phyloP scores from a whole-genome alignment of 805 yeast genomes.

The Zygoascus bituminiphila region DNA sequence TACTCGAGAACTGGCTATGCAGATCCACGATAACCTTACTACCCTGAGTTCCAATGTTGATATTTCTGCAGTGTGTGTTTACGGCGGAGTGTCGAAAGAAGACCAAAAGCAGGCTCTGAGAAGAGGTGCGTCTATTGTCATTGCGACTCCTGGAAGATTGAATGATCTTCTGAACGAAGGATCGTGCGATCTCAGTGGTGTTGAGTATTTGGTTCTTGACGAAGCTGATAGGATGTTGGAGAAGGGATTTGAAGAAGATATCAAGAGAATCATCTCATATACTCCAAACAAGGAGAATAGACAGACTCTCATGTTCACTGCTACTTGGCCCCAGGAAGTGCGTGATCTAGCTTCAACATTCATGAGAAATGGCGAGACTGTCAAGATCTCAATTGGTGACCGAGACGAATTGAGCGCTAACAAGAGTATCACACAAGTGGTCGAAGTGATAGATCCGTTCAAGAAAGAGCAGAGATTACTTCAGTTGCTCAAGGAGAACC shows the following conservation, averaged over 20 bases:
- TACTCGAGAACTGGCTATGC: slow-evolving; percentile 95
- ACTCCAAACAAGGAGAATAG: slow-evolving; percentile 38
- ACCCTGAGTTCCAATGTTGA: slow-evolving; percentile 51
- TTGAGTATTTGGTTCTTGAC: slow-evolving; percentile 79
- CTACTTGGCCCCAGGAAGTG: slow-evolving; percentile 99
- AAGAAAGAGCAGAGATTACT: slow-evolving; percentile 72
- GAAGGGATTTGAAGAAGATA: slow-evolving; percentile 96
- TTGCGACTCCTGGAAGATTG: slow-evolving; percentile 98
- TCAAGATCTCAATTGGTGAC: slow-evolving; percentile 86
- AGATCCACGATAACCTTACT: slow-evolving; percentile 76
- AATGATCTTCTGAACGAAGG: slow-evolving; percentile 88
- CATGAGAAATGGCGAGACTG: slow-evolving; percentile 61
- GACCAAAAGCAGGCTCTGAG: slow-evolving; percentile 70
- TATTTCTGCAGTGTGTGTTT: slow-evolving; percentile 71
- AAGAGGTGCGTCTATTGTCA: slow-evolving; percentile 60
- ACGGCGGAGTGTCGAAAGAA: slow-evolving; percentile 96
- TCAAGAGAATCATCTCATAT: slow-evolving; percentile 70
- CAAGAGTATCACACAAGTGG: slow-evolving; percentile 86
- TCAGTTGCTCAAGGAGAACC: slow-evolving; percentile 66
- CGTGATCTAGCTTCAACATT: slow-evolving; percentile 82
- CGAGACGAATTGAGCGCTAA: slow-evolving; percentile 92
- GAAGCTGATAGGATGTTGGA: slow-evolving; percentile 99
- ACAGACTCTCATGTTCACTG: slow-evolving; percentile 97
- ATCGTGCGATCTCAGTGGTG: slow-evolving; percentile 55
- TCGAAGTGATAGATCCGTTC: slow-evolving; percentile 80